A percentile compares a stretch with the other conserved stretches of the same genome.
phyloP scores from a whole-genome alignment of 2,329 filamentous ascomycete species.

The Neonectria coccinea region DNA sequence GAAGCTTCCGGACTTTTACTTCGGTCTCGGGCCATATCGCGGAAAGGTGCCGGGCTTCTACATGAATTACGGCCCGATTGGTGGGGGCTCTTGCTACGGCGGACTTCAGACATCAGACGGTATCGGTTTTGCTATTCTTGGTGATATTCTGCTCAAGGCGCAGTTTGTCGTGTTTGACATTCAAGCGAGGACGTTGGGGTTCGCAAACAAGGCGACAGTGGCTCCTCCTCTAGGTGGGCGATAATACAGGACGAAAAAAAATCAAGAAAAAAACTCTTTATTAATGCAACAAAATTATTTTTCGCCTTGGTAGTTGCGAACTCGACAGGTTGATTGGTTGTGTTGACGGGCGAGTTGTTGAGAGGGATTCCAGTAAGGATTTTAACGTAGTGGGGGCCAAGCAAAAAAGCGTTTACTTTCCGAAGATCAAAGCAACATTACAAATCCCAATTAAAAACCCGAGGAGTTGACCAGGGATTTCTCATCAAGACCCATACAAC shows the following conservation, averaged over 20 bases:
- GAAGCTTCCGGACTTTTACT: slow-evolving; percentile 58
- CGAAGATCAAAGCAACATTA: slow-evolving; percentile 7
- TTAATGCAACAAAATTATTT: slow-evolving; percentile 2
- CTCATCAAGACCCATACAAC: background rate
- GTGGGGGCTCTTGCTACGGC: slow-evolving; percentile 49
- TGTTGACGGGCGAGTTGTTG: too few species aligned
- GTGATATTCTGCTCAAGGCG: slow-evolving; percentile 58
- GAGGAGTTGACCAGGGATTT: background rate
- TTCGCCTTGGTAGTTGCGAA: background rate
- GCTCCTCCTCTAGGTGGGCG: background rate
- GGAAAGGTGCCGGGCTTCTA: slow-evolving; percentile 53
- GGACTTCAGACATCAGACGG: slow-evolving; percentile 53
- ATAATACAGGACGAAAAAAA: background rate
- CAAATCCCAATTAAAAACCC: slow-evolving; percentile 13
- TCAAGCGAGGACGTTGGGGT: slow-evolving; percentile 48
- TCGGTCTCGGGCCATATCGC: slow-evolving; percentile 51
- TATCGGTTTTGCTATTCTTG: slow-evolving; percentile 54
- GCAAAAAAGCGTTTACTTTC: background rate
- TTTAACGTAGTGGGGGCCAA: background rate
- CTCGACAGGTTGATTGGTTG: background rate
- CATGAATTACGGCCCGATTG: slow-evolving; percentile 52
- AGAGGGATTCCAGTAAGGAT: too few species aligned
- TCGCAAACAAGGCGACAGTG: slow-evolving; percentile 53
- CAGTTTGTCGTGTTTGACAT: slow-evolving; percentile 59
- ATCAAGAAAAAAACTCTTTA: background rate